phyloP scores from a whole-genome alignment of 345 rosid species.

The Euclidium syriacum region DNA sequence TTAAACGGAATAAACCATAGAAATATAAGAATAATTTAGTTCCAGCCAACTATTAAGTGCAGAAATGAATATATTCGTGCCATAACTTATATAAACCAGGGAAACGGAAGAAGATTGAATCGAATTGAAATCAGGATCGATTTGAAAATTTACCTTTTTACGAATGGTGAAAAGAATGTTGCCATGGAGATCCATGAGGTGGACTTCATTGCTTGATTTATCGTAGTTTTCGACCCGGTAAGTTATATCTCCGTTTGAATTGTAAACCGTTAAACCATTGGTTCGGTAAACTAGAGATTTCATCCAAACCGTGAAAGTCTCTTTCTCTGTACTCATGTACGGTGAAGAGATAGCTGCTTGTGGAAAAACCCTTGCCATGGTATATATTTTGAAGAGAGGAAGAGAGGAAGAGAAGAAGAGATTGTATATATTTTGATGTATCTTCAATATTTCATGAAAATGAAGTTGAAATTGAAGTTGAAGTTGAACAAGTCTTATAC shows the following conservation, averaged over 20 bases:
- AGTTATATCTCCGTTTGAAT: slow-evolving; percentile 43
- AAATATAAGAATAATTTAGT: too few relatives aligned
- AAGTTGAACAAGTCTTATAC: slow-evolving; percentile 31
- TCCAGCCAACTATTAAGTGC: background rate
- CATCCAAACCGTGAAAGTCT: slow-evolving; percentile 68
- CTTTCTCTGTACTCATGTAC: slow-evolving; percentile 33
- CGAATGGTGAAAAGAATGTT: slow-evolving; percentile 52
- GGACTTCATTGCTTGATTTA: slow-evolving; percentile 41
- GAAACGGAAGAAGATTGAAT: background rate
- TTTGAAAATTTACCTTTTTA: slow-evolving; percentile 29
- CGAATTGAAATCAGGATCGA: background rate
- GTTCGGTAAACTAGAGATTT: slow-evolving; percentile 54
- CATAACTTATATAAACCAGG: background rate
- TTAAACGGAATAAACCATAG: too few relatives aligned
- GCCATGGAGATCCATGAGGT: slow-evolving; percentile 60
- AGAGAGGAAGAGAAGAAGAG: too few relatives aligned
- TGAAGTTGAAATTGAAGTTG: slow-evolving; percentile 13
- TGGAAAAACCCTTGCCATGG: slow-evolving; percentile 52
- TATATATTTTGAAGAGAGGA: background rate
- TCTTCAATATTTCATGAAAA: background rate
- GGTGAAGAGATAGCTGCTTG: slow-evolving; percentile 25
- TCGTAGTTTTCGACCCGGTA: slow-evolving; percentile 63
- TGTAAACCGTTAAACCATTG: slow-evolving; percentile 62
- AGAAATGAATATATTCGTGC: background rate
- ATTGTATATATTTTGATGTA: background rate